Evolutionary conservation across 2,329 filamentous ascomycete species (phyloP), one percentile per base, ranked within the genome.

Genomic region (Trichoderma gracile): DNA sequence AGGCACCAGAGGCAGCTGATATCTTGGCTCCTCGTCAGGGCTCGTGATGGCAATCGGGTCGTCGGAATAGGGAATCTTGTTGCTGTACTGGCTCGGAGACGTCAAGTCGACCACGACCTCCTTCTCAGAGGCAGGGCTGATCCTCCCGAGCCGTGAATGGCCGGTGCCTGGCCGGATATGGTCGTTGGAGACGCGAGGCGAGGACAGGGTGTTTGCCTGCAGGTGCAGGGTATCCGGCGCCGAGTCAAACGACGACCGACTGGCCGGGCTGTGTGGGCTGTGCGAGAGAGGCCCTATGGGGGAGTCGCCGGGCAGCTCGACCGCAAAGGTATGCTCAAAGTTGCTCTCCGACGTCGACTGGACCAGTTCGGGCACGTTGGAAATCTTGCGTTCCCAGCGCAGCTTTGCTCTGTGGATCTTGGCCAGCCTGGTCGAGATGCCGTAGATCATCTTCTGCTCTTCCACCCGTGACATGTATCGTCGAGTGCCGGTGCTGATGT

Each of bases 401-500:
- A 84, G 78, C 75, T 92, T 92, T 68, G 91, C 90, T 66, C 88
- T 85, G 72, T 93, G 83, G 68, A 97, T 93, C 77, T 91, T 92
- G 67, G 91, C 91, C 69, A 98, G 81, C 76, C 94, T 96, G 9
- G 86, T 84, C 0, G 94, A 89, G 0, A 93, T 88, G 63, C 89
- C 86, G 60, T 90, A 81, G 7, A 92, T 91, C 84, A 92, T 91
- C 69, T 80, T 84, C 74, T 96, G 91, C 65, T 96, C 89, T 0
- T 87, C 87, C 12, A 84, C 82, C 67, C 89, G 89, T 8, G 83
- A 80, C 60, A 99, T 84, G 74, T 98, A 99, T 68, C 89, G 86
- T 69, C 91, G 86, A 0, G 95, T 99, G 73, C 89, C 89, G 15
- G 92, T 97, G 79, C 92, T 97, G 78, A 99, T 98, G 59, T 97